phyloP scores from a whole-genome alignment of 2,329 filamentous ascomycete genomes.

The Chaetomiaceae sp. region DNA sequence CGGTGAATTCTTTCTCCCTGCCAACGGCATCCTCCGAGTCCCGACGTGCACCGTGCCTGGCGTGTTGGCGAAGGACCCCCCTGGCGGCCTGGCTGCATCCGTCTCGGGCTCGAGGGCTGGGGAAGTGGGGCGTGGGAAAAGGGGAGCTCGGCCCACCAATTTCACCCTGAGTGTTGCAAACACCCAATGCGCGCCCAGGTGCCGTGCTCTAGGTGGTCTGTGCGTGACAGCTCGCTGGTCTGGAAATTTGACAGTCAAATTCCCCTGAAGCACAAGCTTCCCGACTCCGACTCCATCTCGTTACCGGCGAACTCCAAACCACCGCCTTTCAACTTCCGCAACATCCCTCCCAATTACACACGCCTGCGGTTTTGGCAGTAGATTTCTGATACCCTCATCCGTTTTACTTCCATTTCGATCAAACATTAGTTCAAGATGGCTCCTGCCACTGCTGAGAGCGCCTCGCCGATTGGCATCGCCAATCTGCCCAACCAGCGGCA shows the following conservation, averaged over 20 bases:
- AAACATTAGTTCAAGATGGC: slow-evolving; percentile 46
- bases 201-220: slow-evolving; percentile 16
- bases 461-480: slow-evolving; percentile 68
- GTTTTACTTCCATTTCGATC: slow-evolving; percentile 14
- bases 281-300: slow-evolving; percentile 20
- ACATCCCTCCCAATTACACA: slow-evolving; percentile 19
- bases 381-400: slow-evolving; percentile 15
- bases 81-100: slow-evolving; percentile 12
- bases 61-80: slow-evolving; percentile 18
- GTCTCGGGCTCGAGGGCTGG: no score
- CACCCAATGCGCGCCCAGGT: no score
- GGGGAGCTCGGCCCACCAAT: slow-evolving; percentile 21
- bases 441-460: slow-evolving; percentile 54
- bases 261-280: slow-evolving; percentile 35
- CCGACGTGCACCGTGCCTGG: no score
- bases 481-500: slow-evolving; percentile 70
- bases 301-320: slow-evolving; percentile 29
- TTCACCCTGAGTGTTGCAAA: slow-evolving; percentile 13
- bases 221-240: slow-evolving; percentile 22
- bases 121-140: slow-evolving; percentile 25
- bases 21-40: no score
- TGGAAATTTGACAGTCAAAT: slow-evolving; percentile 38
- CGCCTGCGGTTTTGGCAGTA: slow-evolving; percentile 19
- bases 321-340: slow-evolving; percentile 19
- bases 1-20: slow-evolving; percentile 28